These are phyloP conservation scores for Arctium lappa DNA, from an alignment of 129 eudicot genomes.

Conservation along the genomic window DNA sequence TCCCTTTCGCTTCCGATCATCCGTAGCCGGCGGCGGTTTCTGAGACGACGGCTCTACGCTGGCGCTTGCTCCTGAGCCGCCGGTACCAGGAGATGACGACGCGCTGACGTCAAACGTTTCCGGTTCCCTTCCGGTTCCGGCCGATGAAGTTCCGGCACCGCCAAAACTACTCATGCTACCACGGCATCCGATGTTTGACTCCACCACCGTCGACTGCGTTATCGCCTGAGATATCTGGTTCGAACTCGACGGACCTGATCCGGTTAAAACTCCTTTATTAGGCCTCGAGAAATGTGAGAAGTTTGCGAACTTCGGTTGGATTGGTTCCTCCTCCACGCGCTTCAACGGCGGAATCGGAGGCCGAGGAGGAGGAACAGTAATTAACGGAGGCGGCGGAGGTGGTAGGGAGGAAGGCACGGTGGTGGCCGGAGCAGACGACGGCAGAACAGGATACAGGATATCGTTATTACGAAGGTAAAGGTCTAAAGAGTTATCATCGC, in stretches of 20 bases:
- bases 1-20: slow-evolving; percentile 37
- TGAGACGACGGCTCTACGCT: slow-evolving; percentile 24
- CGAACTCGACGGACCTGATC: slow-evolving; percentile 30
- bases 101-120: slow-evolving; percentile 32
- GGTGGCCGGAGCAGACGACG: slow-evolving; percentile 20
- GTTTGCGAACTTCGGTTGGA: slow-evolving; percentile 25
- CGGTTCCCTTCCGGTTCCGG: slow-evolving; percentile 20
- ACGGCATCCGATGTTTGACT: slow-evolving; percentile 24
- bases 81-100: slow-evolving; percentile 29
- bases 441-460: slow-evolving; percentile 29
- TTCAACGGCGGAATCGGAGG: slow-evolving; percentile 39
- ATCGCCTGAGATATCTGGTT: slow-evolving; percentile 21
- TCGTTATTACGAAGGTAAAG: slow-evolving; percentile 54
- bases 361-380: slow-evolving; percentile 26
- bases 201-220: slow-evolving; percentile 48
- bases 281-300: slow-evolving; percentile 50
- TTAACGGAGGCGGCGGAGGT: slow-evolving; percentile 8
- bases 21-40: slow-evolving; percentile 30
- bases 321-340: slow-evolving; percentile 24
- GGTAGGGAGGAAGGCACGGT: slow-evolving; percentile 13
- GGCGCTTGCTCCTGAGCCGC: slow-evolving; percentile 36
- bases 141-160: slow-evolving; percentile 23
- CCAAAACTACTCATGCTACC: slow-evolving; percentile 24
- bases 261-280: slow-evolving; percentile 9
- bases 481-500: slow-evolving; percentile 58